Conservation (phyloP, 306 rosid genomes). For the Astragalus glycyphyllos region DNA sequence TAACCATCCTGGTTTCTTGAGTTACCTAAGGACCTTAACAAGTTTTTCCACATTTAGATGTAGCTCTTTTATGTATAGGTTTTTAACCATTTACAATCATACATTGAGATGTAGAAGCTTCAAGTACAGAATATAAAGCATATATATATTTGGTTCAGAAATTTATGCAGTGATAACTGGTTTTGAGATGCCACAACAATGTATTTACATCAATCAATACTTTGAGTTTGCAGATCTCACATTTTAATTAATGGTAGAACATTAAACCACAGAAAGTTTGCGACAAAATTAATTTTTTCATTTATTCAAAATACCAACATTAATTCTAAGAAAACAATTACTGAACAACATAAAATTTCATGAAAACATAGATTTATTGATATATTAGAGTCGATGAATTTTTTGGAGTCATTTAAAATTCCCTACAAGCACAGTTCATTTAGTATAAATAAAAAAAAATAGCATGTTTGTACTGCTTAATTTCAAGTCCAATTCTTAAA, state of each 20-base stretch:
- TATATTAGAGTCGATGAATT: not conserved
- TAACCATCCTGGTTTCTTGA: conserved; percentile 21
- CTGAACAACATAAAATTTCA: too few relatives aligned
- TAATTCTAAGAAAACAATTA: not conserved
- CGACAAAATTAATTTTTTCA: not conserved
- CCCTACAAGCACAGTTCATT: not conserved
- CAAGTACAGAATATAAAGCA: conserved; percentile 25
- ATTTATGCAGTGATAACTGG: conserved; percentile 5
- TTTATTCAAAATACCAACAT: not conserved
- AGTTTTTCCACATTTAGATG: conserved; percentile 14
- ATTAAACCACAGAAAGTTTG: not conserved
- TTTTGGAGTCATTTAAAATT: not conserved
- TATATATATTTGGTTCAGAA: conserved; percentile 12
- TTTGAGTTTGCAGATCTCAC: not conserved
- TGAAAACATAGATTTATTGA: not conserved
- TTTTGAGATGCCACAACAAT: not conserved
- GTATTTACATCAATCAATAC: too few relatives aligned
- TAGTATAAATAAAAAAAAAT: not conserved
- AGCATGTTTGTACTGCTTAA: not conserved
- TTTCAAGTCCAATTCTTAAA: conserved; percentile 5
- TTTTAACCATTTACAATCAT: conserved; percentile 7
- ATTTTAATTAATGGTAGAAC: not conserved
- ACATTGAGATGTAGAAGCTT: conserved; percentile 36
- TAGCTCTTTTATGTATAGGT: conserved; percentile 8
- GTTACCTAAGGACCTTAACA: conserved; percentile 1